Base-by-base conservation (phyloP, 495 filamentous ascomycete genomes). In the Xylaria acuta region DNA sequence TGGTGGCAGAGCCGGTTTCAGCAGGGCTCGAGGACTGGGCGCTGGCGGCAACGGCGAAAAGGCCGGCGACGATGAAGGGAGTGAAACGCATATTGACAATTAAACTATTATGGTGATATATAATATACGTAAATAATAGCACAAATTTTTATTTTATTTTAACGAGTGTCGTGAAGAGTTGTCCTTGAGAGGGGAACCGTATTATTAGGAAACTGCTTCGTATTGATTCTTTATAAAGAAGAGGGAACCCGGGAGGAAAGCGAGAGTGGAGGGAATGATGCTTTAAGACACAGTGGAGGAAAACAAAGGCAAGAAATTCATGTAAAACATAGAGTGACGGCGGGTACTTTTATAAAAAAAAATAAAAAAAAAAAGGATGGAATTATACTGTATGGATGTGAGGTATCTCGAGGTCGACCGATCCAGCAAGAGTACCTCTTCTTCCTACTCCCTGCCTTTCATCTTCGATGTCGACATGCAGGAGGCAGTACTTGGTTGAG, bases 11-110 rank as follows among this genome's bases (percentile, higher is more conserved):
- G n/a, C n/a, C n/a, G n/a, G n/a, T n/a, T n/a, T n/a, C n/a, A n/a
- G n/a, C n/a, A n/a, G n/a, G n/a, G n/a, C n/a, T n/a, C n/a, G n/a
- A n/a, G 41, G 70, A 74, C 53, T 81, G 79, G 38, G 81, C 73
- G 53, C 59, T 76, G 51, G 75, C 77, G n/a, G 69, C 74, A 67
- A 76, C 72, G 78, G 83, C 82, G 73, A 85, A 76, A 73, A 79
- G 66, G 77, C 80, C 81, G 75, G 80, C 74, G 64, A 79, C 69
- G 75, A 84, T 38, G 74, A 84, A 75, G 65, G 79, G 75, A 56
- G 73, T 67, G 81, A 82, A 80, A 77, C 82, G 83, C 85, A 86
- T 86, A 56, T 79, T 84, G 75, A 72, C 53, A 47, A 78, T 78
- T 78, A 76, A 49, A 60, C 16, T 78, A 78, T 75, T 75, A 76